Evolutionary conservation across 345 rosid species (phyloP).

Genomic region (Corchorus capsularis): DNA sequence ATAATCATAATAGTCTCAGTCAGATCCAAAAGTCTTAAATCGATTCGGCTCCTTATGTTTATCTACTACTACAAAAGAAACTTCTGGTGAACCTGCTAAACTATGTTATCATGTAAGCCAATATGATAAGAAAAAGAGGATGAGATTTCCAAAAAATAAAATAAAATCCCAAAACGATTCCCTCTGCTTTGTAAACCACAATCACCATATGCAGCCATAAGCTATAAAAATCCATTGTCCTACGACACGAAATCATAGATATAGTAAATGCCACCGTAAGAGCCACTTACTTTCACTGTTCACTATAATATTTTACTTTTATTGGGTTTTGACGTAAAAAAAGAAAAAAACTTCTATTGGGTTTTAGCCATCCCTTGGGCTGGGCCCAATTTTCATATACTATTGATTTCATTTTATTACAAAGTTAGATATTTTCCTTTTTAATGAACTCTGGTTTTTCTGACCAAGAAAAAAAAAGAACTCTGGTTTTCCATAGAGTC

Average conservation of each 20-base stretch:
- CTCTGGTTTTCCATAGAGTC: no score
- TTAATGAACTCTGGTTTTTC: no score
- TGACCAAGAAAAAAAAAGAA: no score
- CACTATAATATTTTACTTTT: no score
- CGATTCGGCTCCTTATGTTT: neutral
- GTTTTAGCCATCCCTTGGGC: no score
- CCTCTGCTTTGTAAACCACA: neutral
- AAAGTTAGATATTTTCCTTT: no score
- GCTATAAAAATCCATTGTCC: neutral
- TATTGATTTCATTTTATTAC: no score
- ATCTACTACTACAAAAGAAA: neutral
- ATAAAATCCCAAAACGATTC: neutral
- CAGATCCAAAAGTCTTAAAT: no score
- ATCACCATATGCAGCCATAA: neutral
- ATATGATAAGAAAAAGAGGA: neutral
- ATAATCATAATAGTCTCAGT: no score
- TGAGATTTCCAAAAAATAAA: neutral
- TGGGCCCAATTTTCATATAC: no score
- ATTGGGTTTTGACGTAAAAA: no score
- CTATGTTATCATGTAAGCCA: neutral
- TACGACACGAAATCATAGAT: neutral
- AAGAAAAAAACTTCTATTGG: no score
- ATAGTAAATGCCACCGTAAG: neutral
- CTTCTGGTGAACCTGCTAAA: neutral
- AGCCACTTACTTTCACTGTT: constrained; percentile 50